Evolutionary conservation across 805 yeast genomes (phyloP).

Genomic region (Candida montana): DNA sequence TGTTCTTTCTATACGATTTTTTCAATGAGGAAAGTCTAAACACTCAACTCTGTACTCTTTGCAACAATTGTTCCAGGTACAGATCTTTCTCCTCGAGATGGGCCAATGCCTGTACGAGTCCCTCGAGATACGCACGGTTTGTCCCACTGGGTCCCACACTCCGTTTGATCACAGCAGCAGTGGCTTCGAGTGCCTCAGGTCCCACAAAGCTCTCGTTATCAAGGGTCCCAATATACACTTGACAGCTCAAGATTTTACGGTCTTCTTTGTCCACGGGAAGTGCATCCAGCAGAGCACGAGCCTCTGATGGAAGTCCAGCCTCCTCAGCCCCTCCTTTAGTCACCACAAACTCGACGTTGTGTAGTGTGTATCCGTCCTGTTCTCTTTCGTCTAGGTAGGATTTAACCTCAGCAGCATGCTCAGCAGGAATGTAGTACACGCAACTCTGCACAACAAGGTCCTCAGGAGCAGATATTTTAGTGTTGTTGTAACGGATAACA

Average conservation of each 20-base stretch:
- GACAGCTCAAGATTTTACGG: constrained; percentile 46
- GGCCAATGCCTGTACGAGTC: constrained; percentile 45
- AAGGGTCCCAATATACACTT: constrained; percentile 78
- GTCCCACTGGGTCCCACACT: constrained; percentile 78
- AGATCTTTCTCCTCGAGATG: constrained; percentile 22
- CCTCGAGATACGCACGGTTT: constrained; percentile 63
- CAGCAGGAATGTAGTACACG: constrained; percentile 73
- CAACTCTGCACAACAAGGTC: constrained; percentile 68
- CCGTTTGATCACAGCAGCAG: constrained; percentile 55
- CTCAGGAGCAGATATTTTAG: neutral
- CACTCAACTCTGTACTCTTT: neutral
- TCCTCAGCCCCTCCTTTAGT: neutral
- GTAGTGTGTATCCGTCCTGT: constrained; percentile 80
- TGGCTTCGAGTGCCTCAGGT: constrained; percentile 54
- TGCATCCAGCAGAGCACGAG: neutral
- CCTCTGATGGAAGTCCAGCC: too few relatives aligned
- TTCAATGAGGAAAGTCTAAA: constrained; percentile 5
- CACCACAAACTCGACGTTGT: constrained; percentile 22
- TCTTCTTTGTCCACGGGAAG: constrained; percentile 25
- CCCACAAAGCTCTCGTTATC: constrained; percentile 82
- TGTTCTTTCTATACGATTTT: too few relatives aligned
- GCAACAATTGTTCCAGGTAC: constrained; percentile 4
- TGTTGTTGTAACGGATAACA: constrained; percentile 23
- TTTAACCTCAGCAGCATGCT: constrained; percentile 52
- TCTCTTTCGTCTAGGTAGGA: constrained; percentile 77